Conservation (phyloP, 805 yeast species). For the Candida manassasensis region DNA sequence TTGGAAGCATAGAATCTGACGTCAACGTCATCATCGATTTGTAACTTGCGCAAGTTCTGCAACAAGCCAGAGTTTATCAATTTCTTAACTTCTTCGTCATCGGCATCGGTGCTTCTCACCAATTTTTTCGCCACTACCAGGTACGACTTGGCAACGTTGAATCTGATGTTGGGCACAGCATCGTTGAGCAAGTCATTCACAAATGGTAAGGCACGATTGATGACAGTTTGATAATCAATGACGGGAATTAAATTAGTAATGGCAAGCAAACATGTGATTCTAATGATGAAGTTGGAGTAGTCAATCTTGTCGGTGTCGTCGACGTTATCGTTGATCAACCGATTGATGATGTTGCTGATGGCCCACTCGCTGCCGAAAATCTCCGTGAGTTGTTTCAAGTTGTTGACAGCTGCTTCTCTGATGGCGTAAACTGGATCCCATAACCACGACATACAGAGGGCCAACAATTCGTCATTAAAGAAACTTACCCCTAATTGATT, state of each 20-base stretch:
- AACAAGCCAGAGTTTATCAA: constrained; percentile 44
- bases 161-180: constrained; percentile 90
- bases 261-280: constrained; percentile 87
- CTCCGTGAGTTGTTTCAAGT: constrained; percentile 71
- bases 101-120: constrained; percentile 12
- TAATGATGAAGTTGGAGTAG: constrained; percentile 76
- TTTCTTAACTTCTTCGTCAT: constrained; percentile 18
- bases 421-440: constrained; percentile 98
- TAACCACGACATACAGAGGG: constrained; percentile 92
- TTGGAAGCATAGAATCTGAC: constrained; percentile 80
- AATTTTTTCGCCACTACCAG: constrained; percentile 56
- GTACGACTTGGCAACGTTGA: constrained; percentile 88
- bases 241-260: constrained; percentile 79
- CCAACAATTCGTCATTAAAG: constrained; percentile 87
- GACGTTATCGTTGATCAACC: constrained; percentile 47
- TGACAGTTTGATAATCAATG: constrained; percentile 50
- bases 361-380: constrained; percentile 96
- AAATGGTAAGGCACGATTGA: constrained; percentile 72
- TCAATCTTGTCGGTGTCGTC: constrained; percentile 34
- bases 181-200: constrained; percentile 68
- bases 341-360: constrained; percentile 70
- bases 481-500: constrained; percentile 90
- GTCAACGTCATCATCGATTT: constrained; percentile 76
- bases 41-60: constrained; percentile 61
- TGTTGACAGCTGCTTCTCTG: constrained; percentile 91